These are phyloP conservation scores for Glarea lozoyensis DNA, from an alignment of 495 filamentous ascomycete species.

Conservation along the genomic window DNA sequence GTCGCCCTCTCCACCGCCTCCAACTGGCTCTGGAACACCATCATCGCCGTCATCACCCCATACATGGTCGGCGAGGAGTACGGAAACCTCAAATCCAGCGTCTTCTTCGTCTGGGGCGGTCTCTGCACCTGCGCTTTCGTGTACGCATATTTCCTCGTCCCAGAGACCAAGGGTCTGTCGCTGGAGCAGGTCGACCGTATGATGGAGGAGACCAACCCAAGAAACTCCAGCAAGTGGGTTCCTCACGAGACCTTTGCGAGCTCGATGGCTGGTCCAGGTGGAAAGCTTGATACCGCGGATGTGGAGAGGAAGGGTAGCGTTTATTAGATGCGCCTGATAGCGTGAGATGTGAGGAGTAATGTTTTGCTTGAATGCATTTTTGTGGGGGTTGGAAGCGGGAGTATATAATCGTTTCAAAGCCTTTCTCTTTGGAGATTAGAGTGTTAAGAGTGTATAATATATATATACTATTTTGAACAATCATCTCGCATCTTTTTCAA, in stretches of 20 bases:
- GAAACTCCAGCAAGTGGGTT: conserved; percentile 61
- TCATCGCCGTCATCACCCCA: conserved; percentile 22
- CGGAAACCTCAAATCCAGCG: conserved; percentile 56
- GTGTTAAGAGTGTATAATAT: no score
- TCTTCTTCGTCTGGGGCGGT: conserved; percentile 74
- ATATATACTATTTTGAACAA: no score
- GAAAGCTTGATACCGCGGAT: conserved; percentile 15
- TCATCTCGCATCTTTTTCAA: no score
- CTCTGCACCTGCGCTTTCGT: conserved; percentile 57
- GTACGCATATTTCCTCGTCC: conserved; percentile 73
- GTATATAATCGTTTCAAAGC: no score
- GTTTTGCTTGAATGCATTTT: no score
- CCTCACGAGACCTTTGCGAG: conserved; percentile 60
- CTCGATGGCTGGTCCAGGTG: conserved; percentile 41
- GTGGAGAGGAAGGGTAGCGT: neutral
- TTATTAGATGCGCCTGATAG: no score
- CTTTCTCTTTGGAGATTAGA: no score
- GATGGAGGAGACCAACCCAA: conserved; percentile 75
- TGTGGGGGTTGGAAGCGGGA: no score
- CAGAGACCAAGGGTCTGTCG: conserved; percentile 80
- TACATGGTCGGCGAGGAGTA: conserved; percentile 20
- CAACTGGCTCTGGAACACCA: conserved; percentile 79
- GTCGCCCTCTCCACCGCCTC: conserved; percentile 73
- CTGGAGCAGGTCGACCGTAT: conserved; percentile 87
- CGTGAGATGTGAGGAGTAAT: no score